Evolutionary conservation across 2,329 filamentous ascomycete genomes (phyloP).

Genomic region (Didymella lethalis): DNA sequence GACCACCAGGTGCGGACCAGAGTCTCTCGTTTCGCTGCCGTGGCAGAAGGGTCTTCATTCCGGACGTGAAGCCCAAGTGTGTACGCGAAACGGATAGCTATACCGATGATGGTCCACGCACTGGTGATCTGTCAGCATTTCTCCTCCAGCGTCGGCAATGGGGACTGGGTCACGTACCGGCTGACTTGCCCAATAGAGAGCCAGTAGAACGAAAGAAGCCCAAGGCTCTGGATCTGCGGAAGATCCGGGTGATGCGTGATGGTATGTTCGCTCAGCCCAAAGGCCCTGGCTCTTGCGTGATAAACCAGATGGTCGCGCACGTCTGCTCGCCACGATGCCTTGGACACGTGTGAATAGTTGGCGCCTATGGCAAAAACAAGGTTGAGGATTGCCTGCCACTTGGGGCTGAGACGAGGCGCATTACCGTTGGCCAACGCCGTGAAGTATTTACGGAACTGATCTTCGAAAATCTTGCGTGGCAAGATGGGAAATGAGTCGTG

Average conservation of each 20-base stretch:
- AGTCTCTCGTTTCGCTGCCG: slow-evolving; percentile 45
- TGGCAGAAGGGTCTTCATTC: slow-evolving; percentile 45
- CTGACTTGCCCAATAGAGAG: slow-evolving; percentile 52
- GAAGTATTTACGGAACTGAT: slow-evolving; percentile 48
- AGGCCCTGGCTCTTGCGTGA: slow-evolving; percentile 48
- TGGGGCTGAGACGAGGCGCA: slow-evolving; percentile 29
- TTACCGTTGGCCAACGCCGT: slow-evolving; percentile 29
- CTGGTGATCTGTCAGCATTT: slow-evolving; percentile 27
- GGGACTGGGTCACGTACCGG: slow-evolving; percentile 40
- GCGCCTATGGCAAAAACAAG: slow-evolving; percentile 55
- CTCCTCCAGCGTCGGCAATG: no score
- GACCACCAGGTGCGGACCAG: slow-evolving; percentile 54
- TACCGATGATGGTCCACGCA: slow-evolving; percentile 50
- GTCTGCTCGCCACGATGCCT: slow-evolving; percentile 36
- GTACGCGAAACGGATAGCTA: slow-evolving; percentile 49
- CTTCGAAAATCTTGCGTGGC: slow-evolving; percentile 40
- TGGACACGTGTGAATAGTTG: slow-evolving; percentile 48
- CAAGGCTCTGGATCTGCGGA: slow-evolving; percentile 51
- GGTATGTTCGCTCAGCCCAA: slow-evolving; percentile 42
- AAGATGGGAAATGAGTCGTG: slow-evolving; percentile 53
- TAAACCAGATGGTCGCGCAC: slow-evolving; percentile 50
- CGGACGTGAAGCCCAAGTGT: slow-evolving; percentile 52
- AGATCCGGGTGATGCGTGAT: slow-evolving; percentile 48
- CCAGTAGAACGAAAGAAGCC: slow-evolving; percentile 53
- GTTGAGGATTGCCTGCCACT: slow-evolving; percentile 53